Base-by-base conservation (phyloP, 106 monocot species). In the Dioscorea zingiberensis region DNA sequence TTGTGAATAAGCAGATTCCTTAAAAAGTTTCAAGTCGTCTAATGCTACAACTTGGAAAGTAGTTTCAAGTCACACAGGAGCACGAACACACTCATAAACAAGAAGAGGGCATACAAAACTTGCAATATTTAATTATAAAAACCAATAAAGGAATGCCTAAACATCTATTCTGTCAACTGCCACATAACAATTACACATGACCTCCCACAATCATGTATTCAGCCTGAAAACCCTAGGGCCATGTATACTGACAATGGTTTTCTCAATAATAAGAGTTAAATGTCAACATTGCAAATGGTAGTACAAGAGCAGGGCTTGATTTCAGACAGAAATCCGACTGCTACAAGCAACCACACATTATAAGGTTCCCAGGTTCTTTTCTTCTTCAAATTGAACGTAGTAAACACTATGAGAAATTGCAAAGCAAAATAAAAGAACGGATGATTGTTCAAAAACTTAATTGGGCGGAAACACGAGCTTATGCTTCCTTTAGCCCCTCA, bases 401-500 rank as follows among this genome's bases (percentile, higher is more conserved):
- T 46, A 55, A 73, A 77, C 45, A 74, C 14, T 73, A 74, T 64
- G 62, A 45, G 60, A 69, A 70, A 58, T 21, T 75, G 21, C 70
- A 24, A 62, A 68, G 79, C 58, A 27, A 71, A 73, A 70, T 63
- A 70, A 71, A 78, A 76, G 24, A 77, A 70, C 53, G 28, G 54
- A 44, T 62, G 60, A 81, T 55, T 69, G 62, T 67, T 73, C 68
- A 59, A 67, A 68, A 84, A 81, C 28, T 32, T 74, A 83, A 78
- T 62, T 74, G 68, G 75, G 72, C 69, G 71, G 46, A 73, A 64
- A 60, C 55, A 76, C 58, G 54, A 70, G 63, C 69, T 61, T 66
- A 77, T 59, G 61, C 66, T 79, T 69, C 65, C 69, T 55, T 51
- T 76, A 64, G 70, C 67, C 60, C 74, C 68, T 73, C 68, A 81